Evolutionary conservation across 2,329 filamentous ascomycete species (phyloP), one percentile per base, ranked within the genome.

Genomic region (Ramularia endophylla): DNA sequence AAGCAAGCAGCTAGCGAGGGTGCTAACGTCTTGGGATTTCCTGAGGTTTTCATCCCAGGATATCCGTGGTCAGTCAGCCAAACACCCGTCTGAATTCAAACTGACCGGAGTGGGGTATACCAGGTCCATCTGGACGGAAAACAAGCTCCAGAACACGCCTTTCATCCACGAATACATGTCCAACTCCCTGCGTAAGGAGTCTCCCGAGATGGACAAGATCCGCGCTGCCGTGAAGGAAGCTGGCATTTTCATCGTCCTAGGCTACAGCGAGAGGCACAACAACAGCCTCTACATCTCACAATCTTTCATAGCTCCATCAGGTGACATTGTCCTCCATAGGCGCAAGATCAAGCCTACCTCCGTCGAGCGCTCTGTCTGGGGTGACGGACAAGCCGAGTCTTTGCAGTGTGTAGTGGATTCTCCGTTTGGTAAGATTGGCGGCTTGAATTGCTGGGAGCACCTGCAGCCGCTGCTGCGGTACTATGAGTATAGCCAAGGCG

Each of bases 1-100:
- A 65, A 70, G n/a, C 71, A 77, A 54, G 73, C 73, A 3, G 71
- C 67, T 4, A 54, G 69, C 39, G 67, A 65, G 15, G 72, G 69
- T 12, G 73, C 69, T 62, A 74, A 75, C 54, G 60, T 77, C 11
- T 64, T 77, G 45, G 73, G 69, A 3, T 77, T 77, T 53, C 72
- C 74, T 0, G 74, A 78, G 58, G 63, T 72, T 12, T 77, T 6
- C 6, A 6, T 25, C 22, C 22, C 22, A 25, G 22, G 22, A 25
- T n/a, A n/a, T n/a, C n/a, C n/a, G n/a, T n/a, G n/a, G n/a, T n/a
- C n/a, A n/a, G n/a, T n/a, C n/a, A n/a, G n/a, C n/a, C n/a, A n/a
- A n/a, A n/a, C n/a, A n/a, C n/a, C n/a, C n/a, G n/a, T n/a, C n/a
- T n/a, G n/a, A n/a, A n/a, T n/a, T n/a, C n/a, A n/a, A n/a, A n/a